Conservation (phyloP, 1,284 basidiomycete species). For the Stereum hirsutum region DNA sequence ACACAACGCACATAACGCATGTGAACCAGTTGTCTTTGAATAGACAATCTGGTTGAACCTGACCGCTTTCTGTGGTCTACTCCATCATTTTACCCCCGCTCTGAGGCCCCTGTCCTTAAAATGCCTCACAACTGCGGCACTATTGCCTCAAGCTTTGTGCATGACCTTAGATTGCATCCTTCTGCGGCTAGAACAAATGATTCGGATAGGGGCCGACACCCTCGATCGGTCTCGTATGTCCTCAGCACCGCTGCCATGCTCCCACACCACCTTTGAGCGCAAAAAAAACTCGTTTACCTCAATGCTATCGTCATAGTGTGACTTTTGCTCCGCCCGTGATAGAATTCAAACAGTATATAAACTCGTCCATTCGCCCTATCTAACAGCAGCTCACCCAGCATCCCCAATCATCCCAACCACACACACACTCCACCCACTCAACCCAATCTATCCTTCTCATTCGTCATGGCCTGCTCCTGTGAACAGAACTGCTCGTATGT, state of each 20-base stretch:
- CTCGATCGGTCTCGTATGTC: not conserved
- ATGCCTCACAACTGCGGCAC: not conserved
- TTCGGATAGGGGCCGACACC: not conserved
- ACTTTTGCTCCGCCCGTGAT: too few relatives aligned
- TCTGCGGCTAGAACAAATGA: not conserved
- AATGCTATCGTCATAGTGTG: not conserved
- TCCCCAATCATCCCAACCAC: not conserved
- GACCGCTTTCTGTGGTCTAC: not conserved
- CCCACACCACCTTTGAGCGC: not conserved
- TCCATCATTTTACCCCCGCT: not conserved
- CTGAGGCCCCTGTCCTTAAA: not conserved
- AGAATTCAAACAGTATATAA: not conserved
- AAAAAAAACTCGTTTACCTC: not conserved
- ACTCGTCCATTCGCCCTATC: too few relatives aligned
- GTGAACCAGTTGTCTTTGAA: not conserved
- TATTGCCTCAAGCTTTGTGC: not conserved
- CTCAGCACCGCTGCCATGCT: not conserved
- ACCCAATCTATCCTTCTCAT: not conserved
- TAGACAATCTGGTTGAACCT: not conserved
- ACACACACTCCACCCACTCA: not conserved
- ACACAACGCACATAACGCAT: too few relatives aligned
- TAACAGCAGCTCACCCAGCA: too few relatives aligned
- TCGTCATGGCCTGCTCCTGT: conserved; percentile 15
- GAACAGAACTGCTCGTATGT: conserved; percentile 18
- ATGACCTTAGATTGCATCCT: not conserved